Percentiles rank a stretch among this genome's conserved stretches.
These are phyloP conservation scores for Grosmannia penicillata DNA, from an alignment of 2,329 filamentous ascomycete genomes.

Conservation along the genomic window DNA sequence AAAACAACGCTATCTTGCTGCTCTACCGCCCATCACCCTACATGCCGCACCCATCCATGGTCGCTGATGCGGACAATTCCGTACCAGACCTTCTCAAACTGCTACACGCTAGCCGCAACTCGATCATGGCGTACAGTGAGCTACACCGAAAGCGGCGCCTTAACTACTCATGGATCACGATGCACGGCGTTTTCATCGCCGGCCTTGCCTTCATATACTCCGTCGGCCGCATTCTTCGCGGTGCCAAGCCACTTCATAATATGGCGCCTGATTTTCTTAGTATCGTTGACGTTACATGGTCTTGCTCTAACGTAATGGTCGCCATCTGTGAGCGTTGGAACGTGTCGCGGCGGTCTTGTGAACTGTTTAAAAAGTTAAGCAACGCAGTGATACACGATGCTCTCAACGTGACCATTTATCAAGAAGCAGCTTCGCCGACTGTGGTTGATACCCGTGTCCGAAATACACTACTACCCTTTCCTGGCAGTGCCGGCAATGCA, in stretches of 20 bases:
- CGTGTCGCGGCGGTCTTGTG: slow-evolving; percentile 4
- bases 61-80: not conserved
- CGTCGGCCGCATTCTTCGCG: slow-evolving; percentile 8
- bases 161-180: slow-evolving; percentile 12
- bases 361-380: not conserved
- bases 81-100: slow-evolving; percentile 2
- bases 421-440: slow-evolving; percentile 2
- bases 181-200: slow-evolving; percentile 12
- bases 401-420: not conserved
- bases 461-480: no score
- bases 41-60: slow-evolving; percentile 2
- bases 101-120: not conserved
- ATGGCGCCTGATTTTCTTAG: slow-evolving; percentile 6
- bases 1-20: slow-evolving; percentile 6
- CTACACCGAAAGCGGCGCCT: slow-evolving; percentile 8
- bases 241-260: not conserved
- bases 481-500: no score
- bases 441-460: no score
- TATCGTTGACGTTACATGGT: slow-evolving; percentile 7
- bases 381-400: not conserved
- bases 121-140: slow-evolving; percentile 5
- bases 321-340: slow-evolving; percentile 12
- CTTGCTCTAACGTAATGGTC: slow-evolving; percentile 11
- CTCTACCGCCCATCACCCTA: slow-evolving; percentile 7
- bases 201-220: slow-evolving; percentile 10